phyloP scores from a whole-genome alignment of 163 green algal species.

The Scenedesmus sp. region DNA sequence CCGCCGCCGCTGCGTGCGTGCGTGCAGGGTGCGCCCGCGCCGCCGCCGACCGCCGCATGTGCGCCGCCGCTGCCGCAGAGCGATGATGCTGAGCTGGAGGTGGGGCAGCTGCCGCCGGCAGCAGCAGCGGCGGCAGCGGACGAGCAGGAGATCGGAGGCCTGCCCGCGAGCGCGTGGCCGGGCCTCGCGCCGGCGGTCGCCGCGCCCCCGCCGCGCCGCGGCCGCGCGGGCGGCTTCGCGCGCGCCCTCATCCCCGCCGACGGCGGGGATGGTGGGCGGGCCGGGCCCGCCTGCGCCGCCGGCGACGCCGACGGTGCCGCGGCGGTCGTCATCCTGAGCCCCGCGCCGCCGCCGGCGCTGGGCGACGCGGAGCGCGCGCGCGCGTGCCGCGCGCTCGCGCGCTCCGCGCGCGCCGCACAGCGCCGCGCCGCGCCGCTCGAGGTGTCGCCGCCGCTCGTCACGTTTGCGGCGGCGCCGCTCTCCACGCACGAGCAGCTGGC shows the following conservation, averaged over 20 bases:
- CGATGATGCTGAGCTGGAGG: constrained; percentile 11
- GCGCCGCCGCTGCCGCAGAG: background rate
- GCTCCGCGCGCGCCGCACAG: constrained; percentile 4
- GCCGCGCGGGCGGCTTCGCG: background rate
- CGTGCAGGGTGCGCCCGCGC: background rate
- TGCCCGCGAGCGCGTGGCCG: no score
- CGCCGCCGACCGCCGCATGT: background rate
- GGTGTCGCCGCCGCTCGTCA: constrained; percentile 47
- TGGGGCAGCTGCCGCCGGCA: background rate
- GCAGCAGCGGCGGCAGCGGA: background rate
- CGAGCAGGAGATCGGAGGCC: no score
- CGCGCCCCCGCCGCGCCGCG: background rate
- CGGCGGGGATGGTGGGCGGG: background rate
- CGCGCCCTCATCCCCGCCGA: background rate
- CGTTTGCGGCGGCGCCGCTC: constrained; percentile 46
- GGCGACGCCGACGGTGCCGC: no score
- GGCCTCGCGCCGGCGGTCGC: background rate
- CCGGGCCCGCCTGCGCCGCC: no score
- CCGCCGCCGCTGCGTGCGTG: background rate
- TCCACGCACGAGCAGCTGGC: constrained; percentile 51
- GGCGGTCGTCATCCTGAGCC: no score
- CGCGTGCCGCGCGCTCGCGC: background rate
- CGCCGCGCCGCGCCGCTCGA: constrained; percentile 25
- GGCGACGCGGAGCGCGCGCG: background rate
- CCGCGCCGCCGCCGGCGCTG: constrained; percentile 2